Evolutionary conservation across 345 rosid genomes (phyloP), one percentile per base, ranked within the genome.

Genomic region (Citrus mangshanensis): DNA sequence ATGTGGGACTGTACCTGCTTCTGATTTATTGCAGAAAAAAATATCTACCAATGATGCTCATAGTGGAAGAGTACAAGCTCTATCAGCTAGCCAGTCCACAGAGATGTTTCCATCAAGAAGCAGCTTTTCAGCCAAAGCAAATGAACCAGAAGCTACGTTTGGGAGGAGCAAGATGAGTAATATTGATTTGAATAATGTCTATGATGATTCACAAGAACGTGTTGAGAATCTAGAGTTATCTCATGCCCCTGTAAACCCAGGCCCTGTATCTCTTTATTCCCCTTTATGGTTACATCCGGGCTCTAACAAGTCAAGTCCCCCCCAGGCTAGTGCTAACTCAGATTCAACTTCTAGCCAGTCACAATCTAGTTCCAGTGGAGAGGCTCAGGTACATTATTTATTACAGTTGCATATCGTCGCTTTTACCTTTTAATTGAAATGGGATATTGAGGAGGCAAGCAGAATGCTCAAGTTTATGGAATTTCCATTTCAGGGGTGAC

Each of bases 301-400:
- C 25, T 78, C 84, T 34, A 80, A 76, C 74, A 87, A 85, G 77
- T 86, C 88, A 65, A 85, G 89, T 77, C 91, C 91, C 49, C 90
- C 87, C 35, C 89, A 80, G 76, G 77, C 73, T n/a, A 84, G 86
- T 84, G 79, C 83, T 62, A 85, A 77, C 78, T 90, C 89, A 6
- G 91, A 88, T 85, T 85, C 91, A 71, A 88, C 89, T 37, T 86
- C 88, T 75, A 81, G 85, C 16, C 90, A 75, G 56, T 92, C 96
- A 81, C 91, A 91, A 72, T 88, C 90, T 58, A 88, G 89, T 82
- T 90, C 93, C 68, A 83, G 80, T 82, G 91, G 90, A 78, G 93
- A 92, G 74, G 87, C 80, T 83, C 91, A 88, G 93, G 93, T 92
- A 82, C 42, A 62, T 46, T 54, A n/a, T 42, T 58, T 76, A 68